Conservation (phyloP, 805 yeast genomes). For the Yarrowia osloensis region DNA sequence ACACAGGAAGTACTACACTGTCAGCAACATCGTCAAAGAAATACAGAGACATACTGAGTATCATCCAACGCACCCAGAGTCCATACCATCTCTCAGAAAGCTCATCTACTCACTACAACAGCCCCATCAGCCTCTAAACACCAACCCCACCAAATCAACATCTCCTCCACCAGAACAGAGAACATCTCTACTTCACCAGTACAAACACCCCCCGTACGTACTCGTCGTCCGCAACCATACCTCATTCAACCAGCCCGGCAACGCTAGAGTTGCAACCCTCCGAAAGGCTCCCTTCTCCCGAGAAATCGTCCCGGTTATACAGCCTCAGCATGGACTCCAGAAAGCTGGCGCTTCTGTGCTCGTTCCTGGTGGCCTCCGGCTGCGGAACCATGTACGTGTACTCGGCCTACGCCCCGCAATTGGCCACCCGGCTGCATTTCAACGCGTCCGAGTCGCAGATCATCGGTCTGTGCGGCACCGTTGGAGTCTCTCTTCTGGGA, state of each 20-base stretch:
- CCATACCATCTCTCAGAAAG: too few relatives aligned
- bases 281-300: neutral
- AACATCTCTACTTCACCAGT: neutral
- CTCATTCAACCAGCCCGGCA: neutral
- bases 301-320: neutral
- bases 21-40: neutral
- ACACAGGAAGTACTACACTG: neutral
- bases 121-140: too few relatives aligned
- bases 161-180: neutral
- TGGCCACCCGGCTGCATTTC: constrained; percentile 57
- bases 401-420: constrained; percentile 72
- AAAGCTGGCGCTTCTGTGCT: constrained; percentile 31
- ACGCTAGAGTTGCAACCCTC: constrained; percentile 20
- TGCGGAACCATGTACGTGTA: constrained; percentile 69
- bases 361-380: constrained; percentile 36
- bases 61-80: too few relatives aligned
- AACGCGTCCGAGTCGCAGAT: constrained; percentile 61
- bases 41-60: too few relatives aligned
- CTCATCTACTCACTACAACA: too few relatives aligned
- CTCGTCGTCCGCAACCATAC: neutral
- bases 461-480: constrained; percentile 62
- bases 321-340: constrained; percentile 7
- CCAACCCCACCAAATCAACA: neutral
- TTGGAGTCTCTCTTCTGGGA: constrained; percentile 56
- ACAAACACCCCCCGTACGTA: neutral